phyloP scores from a whole-genome alignment of 345 rosid genomes.

The Litchi chinensis region DNA sequence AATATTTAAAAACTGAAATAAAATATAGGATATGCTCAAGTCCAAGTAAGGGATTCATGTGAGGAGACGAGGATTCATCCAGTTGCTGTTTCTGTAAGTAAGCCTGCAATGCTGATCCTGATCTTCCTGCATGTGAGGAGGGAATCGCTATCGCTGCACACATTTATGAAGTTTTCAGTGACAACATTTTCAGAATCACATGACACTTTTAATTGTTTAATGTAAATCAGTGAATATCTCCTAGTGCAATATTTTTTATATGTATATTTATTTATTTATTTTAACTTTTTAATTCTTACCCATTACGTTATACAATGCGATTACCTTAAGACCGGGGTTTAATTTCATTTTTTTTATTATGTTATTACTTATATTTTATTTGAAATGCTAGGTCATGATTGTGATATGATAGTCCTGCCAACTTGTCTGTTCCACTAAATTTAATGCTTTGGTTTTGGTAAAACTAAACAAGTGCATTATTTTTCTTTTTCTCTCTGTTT shows the following conservation, averaged over 20 bases:
- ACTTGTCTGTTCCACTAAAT: neutral
- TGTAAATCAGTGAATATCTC: constrained; percentile 1
- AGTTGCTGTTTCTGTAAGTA: constrained; percentile 25
- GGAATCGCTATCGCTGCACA: constrained; percentile 50
- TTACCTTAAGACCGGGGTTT: constrained; percentile 6
- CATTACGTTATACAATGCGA: neutral
- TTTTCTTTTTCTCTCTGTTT: neutral
- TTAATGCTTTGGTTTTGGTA: neutral
- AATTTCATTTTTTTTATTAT: neutral
- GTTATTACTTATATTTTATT: neutral
- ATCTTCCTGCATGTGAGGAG: constrained; percentile 54
- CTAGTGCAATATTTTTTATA: neutral
- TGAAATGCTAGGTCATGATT: neutral
- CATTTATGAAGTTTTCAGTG: constrained; percentile 40
- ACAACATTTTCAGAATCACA: constrained; percentile 41
- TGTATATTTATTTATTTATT: neutral
- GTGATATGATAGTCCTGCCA: constrained; percentile 3
- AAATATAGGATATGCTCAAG: neutral
- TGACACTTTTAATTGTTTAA: constrained; percentile 27
- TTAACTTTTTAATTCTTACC: neutral
- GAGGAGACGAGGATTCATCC: constrained; percentile 26
- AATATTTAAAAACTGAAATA: neutral
- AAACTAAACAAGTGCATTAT: neutral
- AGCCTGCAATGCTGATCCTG: constrained; percentile 8
- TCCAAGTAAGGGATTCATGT: constrained; percentile 14